Conservation (phyloP, 257 asterid species). For the Solanum bukasovii region DNA sequence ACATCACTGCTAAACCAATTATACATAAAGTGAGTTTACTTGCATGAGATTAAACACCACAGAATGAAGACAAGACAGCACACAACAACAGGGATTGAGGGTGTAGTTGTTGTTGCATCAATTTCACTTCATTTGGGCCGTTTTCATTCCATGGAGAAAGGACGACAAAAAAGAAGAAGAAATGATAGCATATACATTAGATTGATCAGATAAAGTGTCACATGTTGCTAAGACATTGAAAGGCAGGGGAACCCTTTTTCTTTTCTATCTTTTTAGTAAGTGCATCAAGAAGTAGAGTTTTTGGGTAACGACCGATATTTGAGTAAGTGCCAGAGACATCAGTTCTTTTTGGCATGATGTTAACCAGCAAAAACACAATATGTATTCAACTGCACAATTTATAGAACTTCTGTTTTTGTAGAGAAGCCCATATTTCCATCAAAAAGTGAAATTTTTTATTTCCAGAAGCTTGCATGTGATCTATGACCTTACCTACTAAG, state of each 20-base stretch:
- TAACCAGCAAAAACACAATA: not conserved
- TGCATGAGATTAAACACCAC: not conserved
- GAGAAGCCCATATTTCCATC: not conserved
- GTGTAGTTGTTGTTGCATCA: not conserved
- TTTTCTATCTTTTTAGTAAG: not conserved
- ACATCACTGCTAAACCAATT: conserved; percentile 45
- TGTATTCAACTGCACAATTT: not conserved
- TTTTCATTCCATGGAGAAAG: not conserved
- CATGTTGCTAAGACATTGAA: not conserved
- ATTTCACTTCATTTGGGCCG: not conserved
- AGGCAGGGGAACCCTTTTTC: not conserved
- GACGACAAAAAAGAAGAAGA: not conserved
- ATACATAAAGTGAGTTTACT: not conserved
- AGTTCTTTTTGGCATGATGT: not conserved
- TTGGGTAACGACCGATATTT: not conserved
- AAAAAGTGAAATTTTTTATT: not conserved
- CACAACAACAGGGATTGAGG: not conserved
- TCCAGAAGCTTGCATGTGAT: not conserved
- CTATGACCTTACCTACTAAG: not conserved
- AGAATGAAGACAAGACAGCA: not conserved
- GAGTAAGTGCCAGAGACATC: not conserved
- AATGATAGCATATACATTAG: not conserved
- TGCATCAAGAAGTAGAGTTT: not conserved
- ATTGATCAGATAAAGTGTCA: not conserved
- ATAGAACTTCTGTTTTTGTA: not conserved